These are phyloP conservation scores for Blakeslea trispora DNA, from an alignment of 371 early-diverging fungal species.

Conservation along the genomic window DNA sequence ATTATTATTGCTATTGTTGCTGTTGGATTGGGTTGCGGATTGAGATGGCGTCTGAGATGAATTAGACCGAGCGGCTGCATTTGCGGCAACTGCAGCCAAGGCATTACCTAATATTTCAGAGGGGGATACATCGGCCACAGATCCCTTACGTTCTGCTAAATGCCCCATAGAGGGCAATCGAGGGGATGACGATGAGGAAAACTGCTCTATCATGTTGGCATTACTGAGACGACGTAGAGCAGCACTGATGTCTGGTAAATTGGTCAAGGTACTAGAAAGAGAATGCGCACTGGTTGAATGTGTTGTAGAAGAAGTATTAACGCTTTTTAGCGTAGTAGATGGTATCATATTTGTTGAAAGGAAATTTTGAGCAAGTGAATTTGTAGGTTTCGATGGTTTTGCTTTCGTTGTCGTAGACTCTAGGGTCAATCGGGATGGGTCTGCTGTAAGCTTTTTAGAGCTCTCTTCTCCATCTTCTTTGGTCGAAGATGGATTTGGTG, in stretches of 20 bases:
- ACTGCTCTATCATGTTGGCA: slow-evolving; percentile 22
- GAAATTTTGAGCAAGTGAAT: slow-evolving; percentile 1
- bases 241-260: slow-evolving; percentile 33
- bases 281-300: neutral
- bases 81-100: slow-evolving; percentile 40
- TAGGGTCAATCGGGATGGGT: neutral
- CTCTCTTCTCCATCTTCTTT: neutral
- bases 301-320: neutral
- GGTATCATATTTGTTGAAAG: neutral
- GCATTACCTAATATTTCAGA: slow-evolving; percentile 41
- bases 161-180: slow-evolving; percentile 8
- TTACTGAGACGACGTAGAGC: slow-evolving; percentile 31
- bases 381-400: neutral
- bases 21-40: slow-evolving; percentile 17
- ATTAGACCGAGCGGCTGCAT: slow-evolving; percentile 18
- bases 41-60: slow-evolving; percentile 10
- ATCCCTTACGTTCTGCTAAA: slow-evolving; percentile 14
- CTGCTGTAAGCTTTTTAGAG: neutral
- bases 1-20: slow-evolving; percentile 17
- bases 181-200: slow-evolving; percentile 14
- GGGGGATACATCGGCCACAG: slow-evolving; percentile 16
- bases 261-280: neutral
- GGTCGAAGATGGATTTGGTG: slow-evolving; percentile 5
- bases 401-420: neutral
- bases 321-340: neutral